Evolutionary conservation across 495 filamentous ascomycete species (phyloP).

Genomic region (Hyaloscypha hepaticicola): DNA sequence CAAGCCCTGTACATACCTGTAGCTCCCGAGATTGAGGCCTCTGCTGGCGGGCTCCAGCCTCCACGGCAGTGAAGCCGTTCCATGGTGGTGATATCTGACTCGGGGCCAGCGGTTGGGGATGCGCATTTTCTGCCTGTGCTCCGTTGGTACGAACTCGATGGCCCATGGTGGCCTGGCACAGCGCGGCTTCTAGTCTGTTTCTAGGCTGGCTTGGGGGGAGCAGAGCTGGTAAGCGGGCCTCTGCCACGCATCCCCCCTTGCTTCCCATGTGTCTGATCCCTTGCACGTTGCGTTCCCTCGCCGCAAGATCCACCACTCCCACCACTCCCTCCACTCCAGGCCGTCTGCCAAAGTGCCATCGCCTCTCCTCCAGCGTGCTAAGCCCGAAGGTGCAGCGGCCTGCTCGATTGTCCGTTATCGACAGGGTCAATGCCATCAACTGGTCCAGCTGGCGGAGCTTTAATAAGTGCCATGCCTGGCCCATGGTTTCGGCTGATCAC

Average conservation of each 20-base stretch:
- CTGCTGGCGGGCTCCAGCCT: no score
- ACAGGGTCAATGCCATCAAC: neutral
- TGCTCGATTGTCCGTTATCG: neutral
- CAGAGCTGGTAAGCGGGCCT: slow-evolving; percentile 3
- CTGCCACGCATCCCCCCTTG: neutral
- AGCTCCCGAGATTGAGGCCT: no score
- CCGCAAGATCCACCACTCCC: neutral
- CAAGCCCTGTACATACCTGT: no score
- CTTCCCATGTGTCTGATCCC: slow-evolving; percentile 13
- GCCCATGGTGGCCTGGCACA: neutral
- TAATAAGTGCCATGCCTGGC: slow-evolving; percentile 16
- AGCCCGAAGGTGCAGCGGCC: neutral
- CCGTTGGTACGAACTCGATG: neutral
- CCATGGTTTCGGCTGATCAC: slow-evolving; percentile 14
- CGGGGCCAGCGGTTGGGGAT: neutral
- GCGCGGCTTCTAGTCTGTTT: neutral
- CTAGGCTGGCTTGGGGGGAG: neutral
- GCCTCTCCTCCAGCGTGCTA: neutral
- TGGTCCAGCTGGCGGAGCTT: slow-evolving; percentile 13
- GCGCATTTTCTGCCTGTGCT: slow-evolving; percentile 6
- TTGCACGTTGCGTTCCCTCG: neutral
- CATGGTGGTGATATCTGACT: neutral
- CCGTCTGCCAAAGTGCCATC: neutral
- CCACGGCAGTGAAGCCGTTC: neutral
- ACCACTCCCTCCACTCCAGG: no score